Evolutionary conservation across 2,329 filamentous ascomycete species (phyloP).

Genomic region (Ophiostoma angusticollis): DNA sequence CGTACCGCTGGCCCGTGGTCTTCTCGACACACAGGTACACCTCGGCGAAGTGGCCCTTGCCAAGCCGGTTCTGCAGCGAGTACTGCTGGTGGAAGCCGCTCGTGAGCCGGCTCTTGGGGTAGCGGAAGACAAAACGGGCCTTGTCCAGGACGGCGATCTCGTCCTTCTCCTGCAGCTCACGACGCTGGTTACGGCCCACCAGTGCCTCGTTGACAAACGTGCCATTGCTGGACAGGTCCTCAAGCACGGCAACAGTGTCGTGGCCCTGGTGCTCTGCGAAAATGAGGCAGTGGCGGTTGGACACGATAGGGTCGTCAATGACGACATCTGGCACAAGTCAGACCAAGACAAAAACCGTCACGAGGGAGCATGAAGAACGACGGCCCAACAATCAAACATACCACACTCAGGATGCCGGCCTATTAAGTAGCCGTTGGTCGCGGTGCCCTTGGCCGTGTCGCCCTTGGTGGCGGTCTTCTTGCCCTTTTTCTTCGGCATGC

Average conservation of each 20-base stretch:
- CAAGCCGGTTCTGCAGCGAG: slow-evolving; percentile 68
- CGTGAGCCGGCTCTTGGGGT: slow-evolving; percentile 61
- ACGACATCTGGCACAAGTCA: slow-evolving; percentile 44
- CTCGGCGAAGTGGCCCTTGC: slow-evolving; percentile 90
- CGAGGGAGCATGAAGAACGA: too few species aligned
- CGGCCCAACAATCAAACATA: too few species aligned
- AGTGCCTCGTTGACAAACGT: slow-evolving; percentile 91
- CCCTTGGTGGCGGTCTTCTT: slow-evolving; percentile 40
- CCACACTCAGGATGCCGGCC: slow-evolving; percentile 90
- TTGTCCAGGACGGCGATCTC: slow-evolving; percentile 79
- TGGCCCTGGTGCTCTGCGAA: slow-evolving; percentile 26
- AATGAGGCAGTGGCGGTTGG: slow-evolving; percentile 61
- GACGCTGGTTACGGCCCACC: slow-evolving; percentile 80
- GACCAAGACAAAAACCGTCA: not conserved
- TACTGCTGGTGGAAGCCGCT: slow-evolving; percentile 81
- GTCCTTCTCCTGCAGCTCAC: slow-evolving; percentile 79
- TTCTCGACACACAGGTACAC: slow-evolving; percentile 88
- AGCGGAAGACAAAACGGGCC: slow-evolving; percentile 82
- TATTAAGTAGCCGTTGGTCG: slow-evolving; percentile 77
- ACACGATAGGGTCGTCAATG: slow-evolving; percentile 67
- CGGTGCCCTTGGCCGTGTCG: slow-evolving; percentile 45
- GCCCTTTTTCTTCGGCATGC: slow-evolving; percentile 23
- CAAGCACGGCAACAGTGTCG: slow-evolving; percentile 56
- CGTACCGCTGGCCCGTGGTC: slow-evolving; percentile 65
- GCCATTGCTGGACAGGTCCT: slow-evolving; percentile 91